Evolutionary conservation across 306 rosid genomes (phyloP).

Genomic region (Ceratonia siliqua): DNA sequence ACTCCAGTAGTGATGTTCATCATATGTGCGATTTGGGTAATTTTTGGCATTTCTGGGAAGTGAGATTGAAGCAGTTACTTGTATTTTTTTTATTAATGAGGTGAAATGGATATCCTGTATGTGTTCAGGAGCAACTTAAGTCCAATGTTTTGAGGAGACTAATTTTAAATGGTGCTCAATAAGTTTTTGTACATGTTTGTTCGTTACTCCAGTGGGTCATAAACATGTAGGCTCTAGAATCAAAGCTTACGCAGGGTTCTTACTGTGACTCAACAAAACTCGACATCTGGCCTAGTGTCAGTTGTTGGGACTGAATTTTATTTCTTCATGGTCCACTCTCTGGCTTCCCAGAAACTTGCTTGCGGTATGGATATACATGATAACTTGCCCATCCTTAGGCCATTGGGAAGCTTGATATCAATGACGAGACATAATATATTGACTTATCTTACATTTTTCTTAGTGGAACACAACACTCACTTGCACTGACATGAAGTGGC

Average conservation of each 20-base stretch:
- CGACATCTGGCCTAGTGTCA: neutral
- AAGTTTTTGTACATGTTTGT: neutral
- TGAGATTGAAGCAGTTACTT: neutral
- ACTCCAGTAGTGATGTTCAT: neutral
- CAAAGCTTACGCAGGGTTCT: neutral
- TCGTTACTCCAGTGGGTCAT: neutral
- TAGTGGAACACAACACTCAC: neutral
- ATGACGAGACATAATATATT: neutral
- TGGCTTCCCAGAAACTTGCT: neutral
- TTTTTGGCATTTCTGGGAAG: neutral
- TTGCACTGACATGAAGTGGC: neutral
- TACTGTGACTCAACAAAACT: neutral
- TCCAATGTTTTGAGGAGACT: neutral
- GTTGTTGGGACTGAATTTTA: neutral
- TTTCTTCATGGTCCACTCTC: too few species aligned
- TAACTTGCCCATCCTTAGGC: neutral
- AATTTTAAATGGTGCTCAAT: constrained; percentile 6
- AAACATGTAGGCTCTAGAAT: neutral
- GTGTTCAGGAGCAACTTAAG: neutral
- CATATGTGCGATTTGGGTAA: neutral
- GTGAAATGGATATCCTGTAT: neutral
- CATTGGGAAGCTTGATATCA: neutral
- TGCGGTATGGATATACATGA: neutral
- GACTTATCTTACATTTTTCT: neutral
- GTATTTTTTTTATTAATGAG: neutral